A percentile compares a stretch with the other conserved stretches of the same genome.
These are phyloP conservation scores for Colletotrichum incanum DNA, from an alignment of 2,329 filamentous ascomycete species.

Conservation along the genomic window DNA sequence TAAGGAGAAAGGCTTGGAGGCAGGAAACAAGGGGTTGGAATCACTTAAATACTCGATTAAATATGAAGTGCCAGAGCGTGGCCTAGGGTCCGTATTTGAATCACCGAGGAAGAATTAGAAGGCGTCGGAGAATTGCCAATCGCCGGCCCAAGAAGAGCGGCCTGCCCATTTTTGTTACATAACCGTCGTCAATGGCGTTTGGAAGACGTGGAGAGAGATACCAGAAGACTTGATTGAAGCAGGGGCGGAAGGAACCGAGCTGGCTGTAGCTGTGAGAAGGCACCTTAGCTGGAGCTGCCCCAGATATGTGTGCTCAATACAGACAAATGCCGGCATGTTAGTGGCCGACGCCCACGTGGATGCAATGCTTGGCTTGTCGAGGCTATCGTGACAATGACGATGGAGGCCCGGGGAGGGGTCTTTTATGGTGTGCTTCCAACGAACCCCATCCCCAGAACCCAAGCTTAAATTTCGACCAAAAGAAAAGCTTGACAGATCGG, in stretches of 20 bases:
- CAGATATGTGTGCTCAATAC: conserved; percentile 25
- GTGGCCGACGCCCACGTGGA: conserved; percentile 10
- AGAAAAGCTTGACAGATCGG: not conserved
- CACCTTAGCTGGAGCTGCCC: not conserved
- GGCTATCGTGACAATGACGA: conserved; percentile 14
- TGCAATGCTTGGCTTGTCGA: not conserved
- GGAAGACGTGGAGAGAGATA: conserved; percentile 37
- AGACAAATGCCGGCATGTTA: conserved; percentile 16
- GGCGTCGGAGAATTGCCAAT: conserved; percentile 17
- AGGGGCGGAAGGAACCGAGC: conserved; percentile 6
- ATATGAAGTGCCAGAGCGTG: not conserved
- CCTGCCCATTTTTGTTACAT: conserved; percentile 36
- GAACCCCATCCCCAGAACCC: not conserved
- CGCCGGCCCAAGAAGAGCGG: conserved; percentile 5
- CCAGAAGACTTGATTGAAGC: conserved; percentile 36
- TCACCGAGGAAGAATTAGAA: conserved; percentile 7
- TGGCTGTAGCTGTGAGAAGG: not conserved
- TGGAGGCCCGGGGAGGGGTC: not conserved
- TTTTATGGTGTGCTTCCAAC: not conserved
- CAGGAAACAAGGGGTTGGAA: conserved; percentile 16
- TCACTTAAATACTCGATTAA: not conserved
- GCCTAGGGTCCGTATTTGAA: not conserved
- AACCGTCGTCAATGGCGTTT: conserved; percentile 33
- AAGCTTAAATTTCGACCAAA: not conserved
- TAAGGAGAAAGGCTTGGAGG: conserved; percentile 46